These are phyloP conservation scores for Aspergillus ellipticus DNA, from an alignment of 495 filamentous ascomycete genomes.

Conservation along the genomic window DNA sequence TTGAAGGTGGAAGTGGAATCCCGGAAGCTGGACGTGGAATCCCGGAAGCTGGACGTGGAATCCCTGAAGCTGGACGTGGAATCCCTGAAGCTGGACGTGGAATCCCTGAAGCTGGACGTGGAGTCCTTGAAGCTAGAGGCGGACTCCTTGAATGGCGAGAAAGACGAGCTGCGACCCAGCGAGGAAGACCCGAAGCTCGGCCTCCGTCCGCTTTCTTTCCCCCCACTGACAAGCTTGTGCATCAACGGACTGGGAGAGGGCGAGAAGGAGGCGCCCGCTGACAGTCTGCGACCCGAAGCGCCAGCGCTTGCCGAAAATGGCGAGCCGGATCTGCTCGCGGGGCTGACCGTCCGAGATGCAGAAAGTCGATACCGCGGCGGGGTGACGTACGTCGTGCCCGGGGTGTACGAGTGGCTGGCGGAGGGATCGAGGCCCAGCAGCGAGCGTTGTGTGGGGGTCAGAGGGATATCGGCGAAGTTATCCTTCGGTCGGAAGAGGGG, in stretches of 20 bases:
- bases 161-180: conserved; percentile 43
- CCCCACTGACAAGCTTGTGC: conserved; percentile 58
- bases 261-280: conserved; percentile 43
- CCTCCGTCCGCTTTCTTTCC: conserved; percentile 49
- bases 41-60: background rate
- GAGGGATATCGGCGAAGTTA: conserved; percentile 80
- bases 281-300: conserved; percentile 37
- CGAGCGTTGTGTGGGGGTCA: conserved; percentile 83
- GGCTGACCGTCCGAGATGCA: conserved; percentile 53
- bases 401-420: conserved; percentile 57
- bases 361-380: conserved; percentile 84
- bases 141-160: conserved; percentile 48
- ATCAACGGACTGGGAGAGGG: conserved; percentile 61
- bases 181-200: conserved; percentile 57
- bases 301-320: conserved; percentile 45
- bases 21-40: background rate
- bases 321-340: conserved; percentile 52
- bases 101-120: conserved; percentile 1
- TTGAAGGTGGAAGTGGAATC: background rate
- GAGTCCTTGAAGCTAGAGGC: conserved; percentile 1
- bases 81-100: background rate
- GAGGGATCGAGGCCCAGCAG: conserved; percentile 78
- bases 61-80: background rate
- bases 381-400: conserved; percentile 66
- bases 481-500: conserved; percentile 70